Evolutionary conservation across 306 rosid genomes (phyloP), one percentile per base, ranked within the genome.

Genomic region (Phaseolus lunatus): DNA sequence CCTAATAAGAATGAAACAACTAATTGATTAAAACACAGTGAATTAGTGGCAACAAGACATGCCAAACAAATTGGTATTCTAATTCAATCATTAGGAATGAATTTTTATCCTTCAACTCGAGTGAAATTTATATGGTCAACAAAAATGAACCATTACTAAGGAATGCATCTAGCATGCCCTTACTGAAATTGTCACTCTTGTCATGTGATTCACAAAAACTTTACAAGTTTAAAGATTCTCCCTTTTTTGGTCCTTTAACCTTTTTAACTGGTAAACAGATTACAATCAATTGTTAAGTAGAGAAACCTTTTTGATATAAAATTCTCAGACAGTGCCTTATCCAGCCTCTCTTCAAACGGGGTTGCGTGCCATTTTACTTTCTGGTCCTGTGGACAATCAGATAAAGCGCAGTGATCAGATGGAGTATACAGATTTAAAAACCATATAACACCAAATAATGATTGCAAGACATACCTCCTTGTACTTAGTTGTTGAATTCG

Each of bases 351-450:
- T 85, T 91, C 99, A 69, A 96, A 96, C 12, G 98, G 96, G 6
- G 98, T 96, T 0, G 98, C 98, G 44, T 96, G 99, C 99, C 99
- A 96, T 77, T 88, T 92, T 72, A 96, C 97, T 78, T 83, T 96
- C 86, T 96, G 99, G 79, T 96, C 97, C 99, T 96, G 86, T 57
- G 35, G 49, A 70, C 49, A 76, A 49, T 74, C 75, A 70, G 26
- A 70, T 49, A 76, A 49, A 71, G 75, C 70, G 22, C 44, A 67
- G 58, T 44, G 54, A 23, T 77, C 26, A 78, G 56, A 75, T 56
- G 64, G 47, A 70, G 24, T 63, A 49, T 70, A 26, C n/a, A 44
- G 41, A 57, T 37, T 65, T 35, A 5, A 29, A 80, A 71, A 16
- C 27, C 45, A 31, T 61, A 10, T 49, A 67, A 71, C 43, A 16